Conservation (phyloP, 1,284 basidiomycete genomes). For the Pseudozyma pruni region DNA sequence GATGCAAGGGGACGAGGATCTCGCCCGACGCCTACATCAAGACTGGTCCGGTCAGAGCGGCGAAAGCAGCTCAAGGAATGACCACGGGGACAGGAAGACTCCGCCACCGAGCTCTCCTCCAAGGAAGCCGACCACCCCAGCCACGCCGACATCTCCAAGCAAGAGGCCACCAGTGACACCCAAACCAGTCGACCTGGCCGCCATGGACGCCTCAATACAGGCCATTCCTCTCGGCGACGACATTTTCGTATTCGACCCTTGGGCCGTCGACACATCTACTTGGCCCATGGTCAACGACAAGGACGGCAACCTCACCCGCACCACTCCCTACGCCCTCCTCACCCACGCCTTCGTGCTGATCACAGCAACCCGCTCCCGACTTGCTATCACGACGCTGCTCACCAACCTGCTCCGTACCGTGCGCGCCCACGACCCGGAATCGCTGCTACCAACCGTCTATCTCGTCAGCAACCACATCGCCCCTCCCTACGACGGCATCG, state of each 20-base stretch:
- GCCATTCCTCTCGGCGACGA: constrained; percentile 62
- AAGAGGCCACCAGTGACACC: constrained; percentile 2
- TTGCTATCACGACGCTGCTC: constrained; percentile 80
- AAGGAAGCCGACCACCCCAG: background rate
- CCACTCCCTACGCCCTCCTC: constrained; percentile 82
- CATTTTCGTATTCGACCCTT: constrained; percentile 65
- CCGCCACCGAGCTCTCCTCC: background rate
- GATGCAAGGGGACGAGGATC: constrained; percentile 38
- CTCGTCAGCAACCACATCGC: constrained; percentile 86
- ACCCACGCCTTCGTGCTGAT: constrained; percentile 79
- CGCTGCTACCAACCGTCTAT: constrained; percentile 84
- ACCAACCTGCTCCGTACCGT: constrained; percentile 83
- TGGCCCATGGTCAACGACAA: constrained; percentile 48
- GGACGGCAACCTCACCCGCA: constrained; percentile 30
- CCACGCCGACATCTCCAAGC: constrained; percentile 1
- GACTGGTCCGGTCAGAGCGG: constrained; percentile 30
- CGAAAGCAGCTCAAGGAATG: background rate
- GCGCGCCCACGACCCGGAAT: constrained; percentile 76
- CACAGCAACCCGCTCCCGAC: constrained; percentile 82
- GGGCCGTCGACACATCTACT: constrained; percentile 37
- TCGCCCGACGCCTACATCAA: constrained; percentile 39
- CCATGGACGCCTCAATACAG: constrained; percentile 50
- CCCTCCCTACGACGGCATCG: constrained; percentile 71
- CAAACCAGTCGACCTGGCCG: constrained; percentile 37
- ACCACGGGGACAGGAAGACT: background rate